These are phyloP conservation scores for Micractinium conductrix DNA, from an alignment of 139 green algal species.

Conservation along the genomic window DNA sequence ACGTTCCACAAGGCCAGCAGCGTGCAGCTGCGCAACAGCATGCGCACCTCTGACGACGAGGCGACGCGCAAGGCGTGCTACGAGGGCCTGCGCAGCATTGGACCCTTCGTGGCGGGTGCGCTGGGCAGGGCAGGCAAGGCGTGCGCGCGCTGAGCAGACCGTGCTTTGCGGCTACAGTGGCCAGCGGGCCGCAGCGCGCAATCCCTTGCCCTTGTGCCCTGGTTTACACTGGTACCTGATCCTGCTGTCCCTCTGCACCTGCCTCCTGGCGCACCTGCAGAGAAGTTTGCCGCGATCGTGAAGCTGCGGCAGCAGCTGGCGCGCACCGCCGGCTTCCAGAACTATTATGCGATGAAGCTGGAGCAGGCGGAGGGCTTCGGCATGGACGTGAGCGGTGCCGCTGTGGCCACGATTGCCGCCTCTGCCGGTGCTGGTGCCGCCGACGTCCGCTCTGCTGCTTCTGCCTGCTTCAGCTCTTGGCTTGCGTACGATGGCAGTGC, in stretches of 20 bases:
- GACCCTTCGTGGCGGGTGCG: slow-evolving; percentile 65
- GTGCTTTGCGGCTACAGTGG: too few relatives aligned
- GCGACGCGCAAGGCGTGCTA: slow-evolving; percentile 68
- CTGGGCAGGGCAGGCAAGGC: neutral
- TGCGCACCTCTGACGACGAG: slow-evolving; percentile 73
- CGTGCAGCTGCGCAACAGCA: slow-evolving; percentile 79
- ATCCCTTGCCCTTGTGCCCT: neutral
- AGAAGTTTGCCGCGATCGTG: slow-evolving; percentile 80
- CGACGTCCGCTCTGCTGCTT: too few relatives aligned
- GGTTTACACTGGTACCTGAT: neutral
- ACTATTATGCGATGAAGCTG: slow-evolving; percentile 87
- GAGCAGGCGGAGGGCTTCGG: slow-evolving; percentile 77
- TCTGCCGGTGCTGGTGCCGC: too few relatives aligned
- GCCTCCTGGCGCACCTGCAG: neutral
- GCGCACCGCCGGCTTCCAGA: slow-evolving; percentile 60
- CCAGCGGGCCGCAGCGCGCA: too few relatives aligned
- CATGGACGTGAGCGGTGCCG: slow-evolving; percentile 49
- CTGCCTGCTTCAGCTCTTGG: too few relatives aligned
- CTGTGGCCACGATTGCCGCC: too few relatives aligned
- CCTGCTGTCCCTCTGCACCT: neutral
- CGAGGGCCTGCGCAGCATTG: slow-evolving; percentile 73
- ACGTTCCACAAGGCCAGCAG: slow-evolving; percentile 52
- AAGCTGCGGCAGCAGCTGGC: slow-evolving; percentile 83
- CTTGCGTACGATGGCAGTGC: too few relatives aligned
- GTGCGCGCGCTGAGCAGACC: too few relatives aligned